These are phyloP conservation scores for Metschnikowia santaceciliae DNA, from an alignment of 805 yeast species.

Conservation along the genomic window DNA sequence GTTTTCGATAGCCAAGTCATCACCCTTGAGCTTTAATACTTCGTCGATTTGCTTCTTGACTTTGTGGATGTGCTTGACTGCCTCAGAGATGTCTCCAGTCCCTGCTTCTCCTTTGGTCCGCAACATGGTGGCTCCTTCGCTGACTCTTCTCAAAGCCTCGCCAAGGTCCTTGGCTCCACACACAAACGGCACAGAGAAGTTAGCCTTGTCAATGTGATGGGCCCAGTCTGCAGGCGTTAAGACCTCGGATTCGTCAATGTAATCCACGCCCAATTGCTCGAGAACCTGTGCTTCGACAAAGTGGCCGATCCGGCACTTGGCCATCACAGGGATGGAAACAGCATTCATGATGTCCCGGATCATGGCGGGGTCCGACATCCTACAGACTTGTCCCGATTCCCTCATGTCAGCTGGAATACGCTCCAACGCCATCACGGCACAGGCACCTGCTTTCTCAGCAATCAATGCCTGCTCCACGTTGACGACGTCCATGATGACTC, in stretches of 20 bases:
- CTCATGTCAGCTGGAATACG: constrained; percentile 84
- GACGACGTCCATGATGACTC: constrained; percentile 72
- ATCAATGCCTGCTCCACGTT: constrained; percentile 75
- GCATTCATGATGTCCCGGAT: constrained; percentile 68
- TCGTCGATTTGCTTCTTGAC: constrained; percentile 54
- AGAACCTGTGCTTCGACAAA: constrained; percentile 76
- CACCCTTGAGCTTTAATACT: constrained; percentile 35
- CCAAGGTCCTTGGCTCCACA: constrained; percentile 83
- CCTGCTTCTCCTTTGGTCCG: constrained; percentile 90
- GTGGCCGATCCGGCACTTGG: constrained; percentile 82
- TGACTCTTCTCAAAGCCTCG: constrained; percentile 73
- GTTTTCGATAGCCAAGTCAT: constrained; percentile 33
- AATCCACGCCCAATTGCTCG: constrained; percentile 69
- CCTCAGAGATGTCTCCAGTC: constrained; percentile 82
- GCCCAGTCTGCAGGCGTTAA: constrained; percentile 75
- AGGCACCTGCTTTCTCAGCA: constrained; percentile 83
- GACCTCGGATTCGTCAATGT: constrained; percentile 82
- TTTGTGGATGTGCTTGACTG: constrained; percentile 66
- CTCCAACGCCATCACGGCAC: constrained; percentile 88
- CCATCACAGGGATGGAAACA: constrained; percentile 76
- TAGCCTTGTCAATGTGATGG: constrained; percentile 57
- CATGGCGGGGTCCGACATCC: constrained; percentile 85
- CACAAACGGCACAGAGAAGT: constrained; percentile 71
- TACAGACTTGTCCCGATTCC: constrained; percentile 74
- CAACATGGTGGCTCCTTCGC: constrained; percentile 85